Evolutionary conservation across 2,329 filamentous ascomycete genomes (phyloP).

Genomic region (Zymoseptoria pseudotritici): DNA sequence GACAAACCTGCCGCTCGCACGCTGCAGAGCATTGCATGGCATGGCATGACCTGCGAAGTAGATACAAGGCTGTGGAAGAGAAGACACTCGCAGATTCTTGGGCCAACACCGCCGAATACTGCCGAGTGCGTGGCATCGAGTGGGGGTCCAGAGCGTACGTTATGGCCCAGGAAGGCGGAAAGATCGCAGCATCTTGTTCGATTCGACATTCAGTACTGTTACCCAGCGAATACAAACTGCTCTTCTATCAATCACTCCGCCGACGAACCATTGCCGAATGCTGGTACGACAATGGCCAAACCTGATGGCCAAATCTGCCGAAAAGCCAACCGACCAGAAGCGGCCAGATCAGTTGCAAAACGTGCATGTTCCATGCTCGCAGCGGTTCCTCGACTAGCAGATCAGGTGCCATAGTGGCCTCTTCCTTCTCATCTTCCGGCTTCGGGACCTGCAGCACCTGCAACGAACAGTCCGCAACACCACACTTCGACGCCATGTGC

Average conservation of each 20-base stretch:
- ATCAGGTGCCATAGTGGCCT: background rate
- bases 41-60: background rate
- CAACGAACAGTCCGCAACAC: background rate
- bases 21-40: background rate
- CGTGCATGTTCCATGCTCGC: background rate
- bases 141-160: too few species aligned
- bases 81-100: too few species aligned
- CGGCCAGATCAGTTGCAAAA: background rate
- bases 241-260: background rate
- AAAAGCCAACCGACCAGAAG: background rate
- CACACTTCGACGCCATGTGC: background rate
- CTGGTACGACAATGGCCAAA: background rate
- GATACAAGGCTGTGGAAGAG: too few species aligned
- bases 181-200: background rate
- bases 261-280: background rate
- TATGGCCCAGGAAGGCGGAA: background rate
- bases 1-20: background rate
- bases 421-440: background rate
- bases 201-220: background rate
- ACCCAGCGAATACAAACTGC: background rate
- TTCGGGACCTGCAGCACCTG: background rate
- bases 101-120: background rate
- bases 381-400: background rate
- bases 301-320: background rate
- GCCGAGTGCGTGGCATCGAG: too few species aligned